Conservation (phyloP, 1,284 basidiomycete species). For the Wolfiporia cocos region DNA sequence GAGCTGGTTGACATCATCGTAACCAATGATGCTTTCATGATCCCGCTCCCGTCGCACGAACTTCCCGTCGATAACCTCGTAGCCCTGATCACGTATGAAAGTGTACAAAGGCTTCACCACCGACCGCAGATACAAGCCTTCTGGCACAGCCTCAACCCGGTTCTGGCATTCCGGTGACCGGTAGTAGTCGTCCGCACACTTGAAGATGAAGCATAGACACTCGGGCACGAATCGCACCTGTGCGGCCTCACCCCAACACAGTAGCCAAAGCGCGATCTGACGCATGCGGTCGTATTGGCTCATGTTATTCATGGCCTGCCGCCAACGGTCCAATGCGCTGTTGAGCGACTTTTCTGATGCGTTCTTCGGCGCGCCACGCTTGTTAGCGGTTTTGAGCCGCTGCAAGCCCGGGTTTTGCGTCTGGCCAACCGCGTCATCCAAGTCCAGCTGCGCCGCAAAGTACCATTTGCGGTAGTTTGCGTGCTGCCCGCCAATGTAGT, state of each 20-base stretch:
- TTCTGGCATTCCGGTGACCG: slow-evolving; percentile 98
- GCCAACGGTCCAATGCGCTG: slow-evolving; percentile 88
- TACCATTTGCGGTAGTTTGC: slow-evolving; percentile 99
- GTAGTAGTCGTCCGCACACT: slow-evolving; percentile 99
- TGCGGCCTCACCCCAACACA: slow-evolving; percentile 98
- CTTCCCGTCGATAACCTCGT: slow-evolving; percentile 94
- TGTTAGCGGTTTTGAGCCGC: slow-evolving; percentile 69
- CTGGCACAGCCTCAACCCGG: slow-evolving; percentile 88
- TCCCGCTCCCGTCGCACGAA: slow-evolving; percentile 92
- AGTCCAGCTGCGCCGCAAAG: slow-evolving; percentile 97
- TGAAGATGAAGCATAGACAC: slow-evolving; percentile 99
- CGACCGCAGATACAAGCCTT: slow-evolving; percentile 88
- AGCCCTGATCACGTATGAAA: slow-evolving; percentile 97
- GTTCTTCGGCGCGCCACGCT: slow-evolving; percentile 57
- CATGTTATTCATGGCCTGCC: slow-evolving; percentile 99
- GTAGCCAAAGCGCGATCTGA: slow-evolving; percentile 92
- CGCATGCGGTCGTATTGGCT: slow-evolving; percentile 96
- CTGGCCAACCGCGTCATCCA: slow-evolving; percentile 95
- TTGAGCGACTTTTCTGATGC: slow-evolving; percentile 79
- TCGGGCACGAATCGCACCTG: slow-evolving; percentile 99
- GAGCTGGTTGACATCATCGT: slow-evolving; percentile 98
- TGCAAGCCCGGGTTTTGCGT: slow-evolving; percentile 88
- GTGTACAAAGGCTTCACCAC: slow-evolving; percentile 96
- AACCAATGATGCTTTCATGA: slow-evolving; percentile 94
- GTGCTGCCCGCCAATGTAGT: slow-evolving; percentile 97